These are phyloP conservation scores for Ophiosphaerella narmari DNA, from an alignment of 2,329 filamentous ascomycete genomes.

Conservation along the genomic window DNA sequence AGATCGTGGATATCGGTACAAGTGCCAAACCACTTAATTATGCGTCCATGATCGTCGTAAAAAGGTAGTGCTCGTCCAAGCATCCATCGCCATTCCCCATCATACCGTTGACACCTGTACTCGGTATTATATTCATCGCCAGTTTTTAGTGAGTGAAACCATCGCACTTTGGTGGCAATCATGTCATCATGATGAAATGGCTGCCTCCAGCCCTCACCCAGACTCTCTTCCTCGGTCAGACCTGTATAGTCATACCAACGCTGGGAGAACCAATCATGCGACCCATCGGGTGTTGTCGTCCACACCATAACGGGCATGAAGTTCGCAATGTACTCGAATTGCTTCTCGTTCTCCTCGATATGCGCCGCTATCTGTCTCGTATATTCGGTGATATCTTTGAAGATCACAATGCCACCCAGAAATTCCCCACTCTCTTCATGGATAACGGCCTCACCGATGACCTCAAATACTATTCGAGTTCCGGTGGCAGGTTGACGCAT, in stretches of 20 bases:
- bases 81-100: slow-evolving; percentile 80
- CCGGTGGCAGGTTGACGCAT: slow-evolving; percentile 62
- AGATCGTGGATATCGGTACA: slow-evolving; percentile 80
- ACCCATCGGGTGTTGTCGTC: slow-evolving; percentile 70
- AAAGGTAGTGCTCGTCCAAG: slow-evolving; percentile 73
- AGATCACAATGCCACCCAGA: slow-evolving; percentile 72
- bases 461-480: slow-evolving; percentile 64
- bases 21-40: slow-evolving; percentile 81
- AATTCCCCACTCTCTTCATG: slow-evolving; percentile 73
- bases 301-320: slow-evolving; percentile 65
- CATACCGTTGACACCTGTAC: slow-evolving; percentile 68
- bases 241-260: slow-evolving; percentile 82
- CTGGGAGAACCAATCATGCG: slow-evolving; percentile 74
- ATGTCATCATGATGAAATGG: slow-evolving; percentile 75
- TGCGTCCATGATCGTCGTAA: slow-evolving; percentile 67
- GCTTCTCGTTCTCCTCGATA: slow-evolving; percentile 70
- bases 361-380: slow-evolving; percentile 71
- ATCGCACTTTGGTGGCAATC: slow-evolving; percentile 58
- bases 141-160: slow-evolving; percentile 66
- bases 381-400: slow-evolving; percentile 73
- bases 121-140: slow-evolving; percentile 70
- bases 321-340: slow-evolving; percentile 77
- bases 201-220: slow-evolving; percentile 65
- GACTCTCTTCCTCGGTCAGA: slow-evolving; percentile 63
- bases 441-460: slow-evolving; percentile 68